Conservation (phyloP, 495 filamentous ascomycete species). For the Bacidia rubella region DNA sequence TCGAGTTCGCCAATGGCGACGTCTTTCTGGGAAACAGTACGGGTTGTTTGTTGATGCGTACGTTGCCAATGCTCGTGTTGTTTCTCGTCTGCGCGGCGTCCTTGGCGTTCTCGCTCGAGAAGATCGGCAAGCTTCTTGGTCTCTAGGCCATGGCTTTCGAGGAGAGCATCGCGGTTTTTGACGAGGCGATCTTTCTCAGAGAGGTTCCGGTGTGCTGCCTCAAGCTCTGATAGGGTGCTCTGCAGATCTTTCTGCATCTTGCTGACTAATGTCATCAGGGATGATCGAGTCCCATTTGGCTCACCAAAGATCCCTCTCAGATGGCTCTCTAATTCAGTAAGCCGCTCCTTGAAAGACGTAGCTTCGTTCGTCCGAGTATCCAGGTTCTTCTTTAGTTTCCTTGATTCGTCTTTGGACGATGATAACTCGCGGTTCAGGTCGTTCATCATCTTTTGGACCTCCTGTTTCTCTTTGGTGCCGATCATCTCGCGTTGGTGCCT, state of each 20-base stretch:
- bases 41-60: conserved; percentile 68
- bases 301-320: conserved; percentile 74
- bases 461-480: conserved; percentile 77
- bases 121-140: conserved; percentile 71
- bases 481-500: conserved; percentile 75
- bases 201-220: conserved; percentile 57
- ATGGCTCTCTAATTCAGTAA: conserved; percentile 79
- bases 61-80: conserved; percentile 79
- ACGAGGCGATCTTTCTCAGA: conserved; percentile 80
- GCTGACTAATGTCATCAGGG: conserved; percentile 70
- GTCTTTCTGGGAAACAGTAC: conserved; percentile 72
- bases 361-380: conserved; percentile 76
- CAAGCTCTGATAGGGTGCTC: conserved; percentile 64
- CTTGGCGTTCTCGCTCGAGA: conserved; percentile 80
- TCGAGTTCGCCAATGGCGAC: conserved; percentile 76
- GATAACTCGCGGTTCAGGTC: conserved; percentile 74
- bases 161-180: conserved; percentile 78
- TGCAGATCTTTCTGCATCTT: conserved; percentile 83
- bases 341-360: conserved; percentile 72
- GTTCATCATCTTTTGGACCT: conserved; percentile 66
- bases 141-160: conserved; percentile 81
- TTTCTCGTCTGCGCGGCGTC: conserved; percentile 68
- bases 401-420: conserved; percentile 72
- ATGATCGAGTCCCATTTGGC: conserved; percentile 73
- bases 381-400: conserved; percentile 66